Evolutionary conservation across 805 yeast genomes (phyloP).

Genomic region (Candida tibetensis): DNA sequence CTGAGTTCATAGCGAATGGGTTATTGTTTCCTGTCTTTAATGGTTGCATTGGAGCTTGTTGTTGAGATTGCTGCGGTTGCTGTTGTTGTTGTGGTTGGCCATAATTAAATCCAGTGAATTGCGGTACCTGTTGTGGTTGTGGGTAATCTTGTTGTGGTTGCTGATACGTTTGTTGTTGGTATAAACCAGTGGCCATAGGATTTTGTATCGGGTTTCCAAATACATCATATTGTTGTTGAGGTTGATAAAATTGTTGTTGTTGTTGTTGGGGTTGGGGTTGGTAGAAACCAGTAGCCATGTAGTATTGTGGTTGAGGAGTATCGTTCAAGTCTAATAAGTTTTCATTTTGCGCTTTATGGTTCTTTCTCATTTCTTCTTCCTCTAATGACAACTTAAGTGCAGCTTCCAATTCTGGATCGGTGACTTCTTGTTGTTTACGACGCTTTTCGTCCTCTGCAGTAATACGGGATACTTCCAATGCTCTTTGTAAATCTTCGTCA

Average conservation of each 20-base stretch:
- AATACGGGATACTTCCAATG: slow-evolving; percentile 72
- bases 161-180: slow-evolving; percentile 36
- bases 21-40: slow-evolving; percentile 71
- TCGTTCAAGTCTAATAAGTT: slow-evolving; percentile 57
- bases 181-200: slow-evolving; percentile 53
- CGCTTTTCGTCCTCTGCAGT: slow-evolving; percentile 84
- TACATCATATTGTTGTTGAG: slow-evolving; percentile 48
- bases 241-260: slow-evolving; percentile 16
- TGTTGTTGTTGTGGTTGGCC: slow-evolving; percentile 32
- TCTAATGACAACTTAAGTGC: slow-evolving; percentile 73
- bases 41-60: slow-evolving; percentile 45
- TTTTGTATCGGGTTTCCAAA: slow-evolving; percentile 64
- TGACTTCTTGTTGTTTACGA: slow-evolving; percentile 46
- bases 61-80: slow-evolving; percentile 31
- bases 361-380: slow-evolving; percentile 68
- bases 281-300: slow-evolving; percentile 24
- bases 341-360: slow-evolving; percentile 37
- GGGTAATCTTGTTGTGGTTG: slow-evolving; percentile 31
- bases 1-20: slow-evolving; percentile 59
- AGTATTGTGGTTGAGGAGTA: slow-evolving; percentile 27
- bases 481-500: slow-evolving; percentile 76
- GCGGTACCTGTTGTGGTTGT: slow-evolving; percentile 31
- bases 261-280: slow-evolving; percentile 20
- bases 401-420: slow-evolving; percentile 61
- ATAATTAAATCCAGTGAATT: slow-evolving; percentile 30